phyloP scores from a whole-genome alignment of 2,329 filamentous ascomycete species.

The Fusarium tanahbumbuense region DNA sequence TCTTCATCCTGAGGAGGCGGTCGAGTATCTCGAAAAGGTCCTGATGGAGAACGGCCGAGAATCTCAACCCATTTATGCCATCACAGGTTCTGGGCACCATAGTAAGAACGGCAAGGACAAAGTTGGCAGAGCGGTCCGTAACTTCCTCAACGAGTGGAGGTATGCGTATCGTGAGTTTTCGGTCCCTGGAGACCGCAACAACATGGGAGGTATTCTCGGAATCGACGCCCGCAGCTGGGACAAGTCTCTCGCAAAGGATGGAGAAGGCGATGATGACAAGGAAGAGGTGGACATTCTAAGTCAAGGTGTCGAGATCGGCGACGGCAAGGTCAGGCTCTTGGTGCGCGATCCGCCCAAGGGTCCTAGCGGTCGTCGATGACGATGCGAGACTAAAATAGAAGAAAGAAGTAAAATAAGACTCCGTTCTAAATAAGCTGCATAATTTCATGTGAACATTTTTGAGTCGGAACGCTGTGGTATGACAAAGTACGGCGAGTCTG shows the following conservation, averaged over 20 bases:
- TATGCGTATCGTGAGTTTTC: constrained; percentile 97
- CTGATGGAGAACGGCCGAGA: constrained; percentile 83
- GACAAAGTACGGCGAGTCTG: not conserved
- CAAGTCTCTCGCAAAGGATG: constrained; percentile 66
- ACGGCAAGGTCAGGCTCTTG: constrained; percentile 73
- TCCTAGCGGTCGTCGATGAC: constrained; percentile 62
- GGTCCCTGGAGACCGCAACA: constrained; percentile 89
- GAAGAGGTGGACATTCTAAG: constrained; percentile 68
- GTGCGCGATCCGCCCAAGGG: constrained; percentile 71
- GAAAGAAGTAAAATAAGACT: constrained; percentile 49
- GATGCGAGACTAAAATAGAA: constrained; percentile 42
- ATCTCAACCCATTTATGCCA: constrained; percentile 86
- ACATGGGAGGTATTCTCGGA: constrained; percentile 80
- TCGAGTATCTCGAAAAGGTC: constrained; percentile 90
- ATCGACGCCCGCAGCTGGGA: constrained; percentile 77
- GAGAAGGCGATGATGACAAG: constrained; percentile 54
- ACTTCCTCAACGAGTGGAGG: constrained; percentile 93
- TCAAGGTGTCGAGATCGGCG: constrained; percentile 75
- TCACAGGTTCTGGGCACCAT: constrained; percentile 96
- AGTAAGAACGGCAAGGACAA: constrained; percentile 99
- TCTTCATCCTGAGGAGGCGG: constrained; percentile 97
- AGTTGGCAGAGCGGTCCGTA: constrained; percentile 91
- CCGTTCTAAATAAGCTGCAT: constrained; percentile 30
- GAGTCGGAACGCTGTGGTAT: not conserved
- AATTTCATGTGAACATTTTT: not conserved